Conservation (phyloP, 2,329 filamentous ascomycete genomes). For the Shiraia bambusicola region DNA sequence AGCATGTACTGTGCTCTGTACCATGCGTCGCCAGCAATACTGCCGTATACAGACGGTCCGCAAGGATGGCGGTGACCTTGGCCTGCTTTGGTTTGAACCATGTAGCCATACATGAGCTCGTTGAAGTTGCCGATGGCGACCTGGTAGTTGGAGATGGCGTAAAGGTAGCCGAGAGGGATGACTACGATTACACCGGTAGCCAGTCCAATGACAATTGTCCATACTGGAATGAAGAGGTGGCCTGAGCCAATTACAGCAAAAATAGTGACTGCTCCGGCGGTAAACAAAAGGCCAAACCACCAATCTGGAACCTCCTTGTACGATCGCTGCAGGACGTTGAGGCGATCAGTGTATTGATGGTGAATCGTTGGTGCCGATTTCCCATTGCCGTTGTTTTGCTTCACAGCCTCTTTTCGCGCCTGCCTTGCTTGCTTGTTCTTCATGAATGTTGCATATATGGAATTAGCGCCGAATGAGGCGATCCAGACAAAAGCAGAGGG, state of each 20-base stretch:
- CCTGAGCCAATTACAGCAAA: conserved; percentile 55
- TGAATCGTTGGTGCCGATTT: conserved; percentile 43
- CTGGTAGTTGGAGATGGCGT: conserved; percentile 59
- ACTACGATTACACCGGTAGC: conserved; percentile 58
- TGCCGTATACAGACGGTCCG: conserved; percentile 59
- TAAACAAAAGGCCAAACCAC: conserved; percentile 59
- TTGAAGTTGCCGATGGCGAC: conserved; percentile 61
- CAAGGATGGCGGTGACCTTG: conserved; percentile 57
- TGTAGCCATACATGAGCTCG: conserved; percentile 61
- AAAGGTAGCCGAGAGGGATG: conserved; percentile 60
- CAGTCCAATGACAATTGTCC: conserved; percentile 61
- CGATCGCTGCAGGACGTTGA: conserved; percentile 60
- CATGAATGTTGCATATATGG: conserved; percentile 49
- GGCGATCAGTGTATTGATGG: conserved; percentile 59
- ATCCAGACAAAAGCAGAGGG: conserved; percentile 62
- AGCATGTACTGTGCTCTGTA: conserved; percentile 50
- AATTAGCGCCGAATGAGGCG: conserved; percentile 55
- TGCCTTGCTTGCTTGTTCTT: conserved; percentile 35
- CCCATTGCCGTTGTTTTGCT: conserved; percentile 27
- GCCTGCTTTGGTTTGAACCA: conserved; percentile 54
- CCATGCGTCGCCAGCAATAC: conserved; percentile 64
- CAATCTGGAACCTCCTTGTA: conserved; percentile 61
- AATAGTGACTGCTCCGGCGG: conserved; percentile 52
- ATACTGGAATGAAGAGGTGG: conserved; percentile 60
- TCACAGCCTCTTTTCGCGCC: conserved; percentile 34